Conservation (phyloP, 345 rosid species). For the Gossypium bickii region DNA sequence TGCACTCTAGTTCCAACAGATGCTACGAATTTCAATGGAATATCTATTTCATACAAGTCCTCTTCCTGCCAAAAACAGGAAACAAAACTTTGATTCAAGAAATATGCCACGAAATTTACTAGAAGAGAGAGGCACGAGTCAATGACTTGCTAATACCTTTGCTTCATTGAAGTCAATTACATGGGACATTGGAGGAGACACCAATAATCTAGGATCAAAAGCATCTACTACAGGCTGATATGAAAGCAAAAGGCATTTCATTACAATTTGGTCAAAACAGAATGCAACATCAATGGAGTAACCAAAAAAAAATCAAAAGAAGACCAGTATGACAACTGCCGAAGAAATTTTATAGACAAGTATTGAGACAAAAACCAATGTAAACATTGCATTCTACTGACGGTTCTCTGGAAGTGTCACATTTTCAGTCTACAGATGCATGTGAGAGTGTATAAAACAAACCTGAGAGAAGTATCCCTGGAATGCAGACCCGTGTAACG, state of each 20-base stretch:
- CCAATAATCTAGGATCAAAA: constrained; percentile 94
- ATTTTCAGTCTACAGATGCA: constrained; percentile 5
- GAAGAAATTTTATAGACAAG: background rate
- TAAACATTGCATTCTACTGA: background rate
- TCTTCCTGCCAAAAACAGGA: constrained; percentile 61
- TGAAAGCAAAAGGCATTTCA: constrained; percentile 14
- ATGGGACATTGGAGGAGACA: constrained; percentile 68
- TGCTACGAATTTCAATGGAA: constrained; percentile 79
- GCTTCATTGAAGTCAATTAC: constrained; percentile 63
- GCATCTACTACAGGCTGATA: constrained; percentile 98
- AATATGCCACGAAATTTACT: background rate
- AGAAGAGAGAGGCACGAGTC: background rate
- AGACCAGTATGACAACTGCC: background rate
- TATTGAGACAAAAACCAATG: background rate
- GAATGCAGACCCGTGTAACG: constrained; percentile 75
- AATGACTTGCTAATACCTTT: constrained; percentile 48
- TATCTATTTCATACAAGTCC: constrained; percentile 77
- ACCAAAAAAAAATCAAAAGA: background rate
- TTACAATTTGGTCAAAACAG: constrained; percentile 27
- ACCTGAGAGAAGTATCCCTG: constrained; percentile 98
- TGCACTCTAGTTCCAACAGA: constrained; percentile 87
- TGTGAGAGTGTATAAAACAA: background rate
- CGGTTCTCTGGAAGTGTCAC: background rate
- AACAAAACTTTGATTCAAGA: background rate
- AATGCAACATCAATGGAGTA: constrained; percentile 9